These are phyloP conservation scores for Angomonas deanei DNA, from an alignment of 208 protist species.

Conservation along the genomic window DNA sequence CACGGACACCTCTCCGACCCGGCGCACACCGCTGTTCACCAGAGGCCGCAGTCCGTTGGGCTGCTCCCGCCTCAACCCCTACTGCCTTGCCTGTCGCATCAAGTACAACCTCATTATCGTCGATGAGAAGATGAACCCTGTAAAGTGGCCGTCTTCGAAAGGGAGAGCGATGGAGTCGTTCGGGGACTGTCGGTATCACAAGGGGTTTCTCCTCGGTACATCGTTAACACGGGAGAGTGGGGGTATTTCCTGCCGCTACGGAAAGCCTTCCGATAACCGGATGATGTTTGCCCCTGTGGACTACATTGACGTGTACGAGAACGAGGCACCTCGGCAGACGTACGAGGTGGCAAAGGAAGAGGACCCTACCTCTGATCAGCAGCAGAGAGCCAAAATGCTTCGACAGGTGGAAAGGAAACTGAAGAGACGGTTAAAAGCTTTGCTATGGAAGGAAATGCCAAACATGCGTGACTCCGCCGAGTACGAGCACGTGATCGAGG, in stretches of 20 bases:
- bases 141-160: constrained; percentile 33
- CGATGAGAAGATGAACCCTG: constrained; percentile 45
- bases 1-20: background rate
- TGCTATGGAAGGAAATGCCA: background rate
- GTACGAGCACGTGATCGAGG: background rate
- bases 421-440: background rate
- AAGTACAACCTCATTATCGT: constrained; percentile 74
- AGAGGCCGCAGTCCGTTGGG: constrained; percentile 37
- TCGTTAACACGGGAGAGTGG: too few relatives aligned
- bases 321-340: background rate
- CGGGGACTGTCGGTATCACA: constrained; percentile 36
- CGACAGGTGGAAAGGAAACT: background rate
- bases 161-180: constrained; percentile 22
- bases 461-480: background rate
- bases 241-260: background rate
- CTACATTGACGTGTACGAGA: background rate
- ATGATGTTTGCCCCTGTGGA: background rate
- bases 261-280: constrained; percentile 9
- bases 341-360: background rate
- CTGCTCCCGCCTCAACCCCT: constrained; percentile 73
- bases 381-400: too few relatives aligned
- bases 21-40: background rate
- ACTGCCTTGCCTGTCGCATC: constrained; percentile 66
- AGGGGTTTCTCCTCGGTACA: constrained; percentile 30
- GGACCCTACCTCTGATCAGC: background rate